These are phyloP conservation scores for Nakaseomyces nivariensis DNA, from an alignment of 1,139 yeast genomes.

Conservation along the genomic window DNA sequence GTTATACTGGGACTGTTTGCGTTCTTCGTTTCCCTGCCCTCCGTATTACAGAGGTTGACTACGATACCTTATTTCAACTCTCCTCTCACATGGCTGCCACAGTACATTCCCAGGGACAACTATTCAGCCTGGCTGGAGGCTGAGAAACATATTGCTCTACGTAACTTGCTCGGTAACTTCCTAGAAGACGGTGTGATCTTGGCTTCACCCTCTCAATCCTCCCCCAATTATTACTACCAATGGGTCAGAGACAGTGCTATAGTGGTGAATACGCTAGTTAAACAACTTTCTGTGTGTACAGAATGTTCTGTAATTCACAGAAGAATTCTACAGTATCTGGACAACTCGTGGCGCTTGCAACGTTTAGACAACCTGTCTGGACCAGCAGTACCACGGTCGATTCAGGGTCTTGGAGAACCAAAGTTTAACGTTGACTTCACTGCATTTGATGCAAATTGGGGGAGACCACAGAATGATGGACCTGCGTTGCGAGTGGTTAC, in stretches of 20 bases:
- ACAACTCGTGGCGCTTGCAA: slow-evolving; percentile 50
- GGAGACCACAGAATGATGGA: slow-evolving; percentile 94
- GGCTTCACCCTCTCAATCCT: slow-evolving; percentile 64
- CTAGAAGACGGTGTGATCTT: slow-evolving; percentile 53
- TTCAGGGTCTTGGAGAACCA: slow-evolving; percentile 75
- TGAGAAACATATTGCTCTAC: slow-evolving; percentile 36
- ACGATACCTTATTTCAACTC: not conserved
- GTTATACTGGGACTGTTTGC: not conserved
- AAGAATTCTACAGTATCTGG: slow-evolving; percentile 41
- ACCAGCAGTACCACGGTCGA: slow-evolving; percentile 32
- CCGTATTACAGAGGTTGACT: not conserved
- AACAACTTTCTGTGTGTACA: not conserved
- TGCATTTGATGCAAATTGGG: slow-evolving; percentile 64
- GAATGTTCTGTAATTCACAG: slow-evolving; percentile 3
- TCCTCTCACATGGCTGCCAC: not conserved
- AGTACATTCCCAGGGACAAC: slow-evolving; percentile 6
- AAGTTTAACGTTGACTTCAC: slow-evolving; percentile 61
- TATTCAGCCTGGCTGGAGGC: slow-evolving; percentile 46
- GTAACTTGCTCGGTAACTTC: slow-evolving; percentile 46
- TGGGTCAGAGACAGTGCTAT: slow-evolving; percentile 92
- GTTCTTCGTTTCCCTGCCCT: not conserved
- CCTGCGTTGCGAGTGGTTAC: slow-evolving; percentile 76
- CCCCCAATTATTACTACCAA: slow-evolving; percentile 77
- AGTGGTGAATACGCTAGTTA: slow-evolving; percentile 55
- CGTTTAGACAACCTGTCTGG: slow-evolving; percentile 64